phyloP scores from a whole-genome alignment of 1,284 basidiomycete species.

The Inonotus hispidus region DNA sequence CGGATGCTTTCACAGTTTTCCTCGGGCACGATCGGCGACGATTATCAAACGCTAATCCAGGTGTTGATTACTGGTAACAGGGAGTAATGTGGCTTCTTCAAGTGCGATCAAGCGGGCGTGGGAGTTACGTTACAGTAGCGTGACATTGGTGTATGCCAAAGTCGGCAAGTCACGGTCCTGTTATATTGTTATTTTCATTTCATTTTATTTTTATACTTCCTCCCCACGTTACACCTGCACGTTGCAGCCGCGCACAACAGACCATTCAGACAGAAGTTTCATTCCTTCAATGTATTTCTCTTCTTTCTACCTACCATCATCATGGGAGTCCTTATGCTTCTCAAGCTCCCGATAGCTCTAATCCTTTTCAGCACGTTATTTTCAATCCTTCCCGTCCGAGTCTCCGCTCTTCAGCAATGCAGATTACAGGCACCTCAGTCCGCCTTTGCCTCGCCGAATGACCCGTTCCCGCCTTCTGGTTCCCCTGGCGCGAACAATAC shows the following conservation, averaged over 20 bases:
- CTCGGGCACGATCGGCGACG: not conserved
- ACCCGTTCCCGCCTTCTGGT: constrained; percentile 14
- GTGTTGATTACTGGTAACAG: not conserved
- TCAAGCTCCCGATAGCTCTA: constrained; percentile 1
- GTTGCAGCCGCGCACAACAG: not conserved
- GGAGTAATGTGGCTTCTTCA: too few species aligned
- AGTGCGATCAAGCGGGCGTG: not conserved
- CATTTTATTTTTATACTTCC: too few species aligned
- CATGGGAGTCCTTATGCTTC: not conserved
- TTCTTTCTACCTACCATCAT: not conserved
- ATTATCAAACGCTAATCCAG: constrained; percentile 3
- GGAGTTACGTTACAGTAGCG: not conserved
- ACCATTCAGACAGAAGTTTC: not conserved
- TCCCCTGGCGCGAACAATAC: constrained; percentile 8
- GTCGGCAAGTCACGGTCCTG: not conserved
- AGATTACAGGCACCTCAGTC: constrained; percentile 12
- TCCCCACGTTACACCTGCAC: too few species aligned
- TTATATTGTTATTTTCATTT: too few species aligned
- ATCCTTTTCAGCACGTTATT: not conserved
- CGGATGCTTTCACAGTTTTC: not conserved
- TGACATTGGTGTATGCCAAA: not conserved
- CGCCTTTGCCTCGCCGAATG: constrained; percentile 8
- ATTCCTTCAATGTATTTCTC: not conserved
- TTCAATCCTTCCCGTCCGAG: not conserved
- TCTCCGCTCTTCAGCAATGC: constrained; percentile 14